Base-by-base conservation (phyloP, 371 early-diverging fungal genomes). In the Mortierella sp. region DNA sequence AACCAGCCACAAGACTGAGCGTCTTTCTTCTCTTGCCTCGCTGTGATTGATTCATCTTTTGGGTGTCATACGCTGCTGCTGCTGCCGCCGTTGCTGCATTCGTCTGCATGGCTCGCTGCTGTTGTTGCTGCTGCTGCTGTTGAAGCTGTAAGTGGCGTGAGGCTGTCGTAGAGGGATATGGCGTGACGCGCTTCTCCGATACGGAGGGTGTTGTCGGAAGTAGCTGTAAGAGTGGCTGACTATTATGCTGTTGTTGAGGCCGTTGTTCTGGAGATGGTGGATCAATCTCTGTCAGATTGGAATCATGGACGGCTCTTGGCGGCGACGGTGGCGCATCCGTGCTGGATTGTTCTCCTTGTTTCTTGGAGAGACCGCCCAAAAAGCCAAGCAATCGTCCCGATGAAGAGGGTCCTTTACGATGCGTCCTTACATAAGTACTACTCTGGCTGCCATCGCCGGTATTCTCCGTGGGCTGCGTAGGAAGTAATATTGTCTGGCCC, bases 21-120 rank as follows among this genome's bases (percentile, higher is more conserved):
- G 87, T 84, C 69, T 87, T 87, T 57, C 85, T 73, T 53, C 87
- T 71, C 31, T 85, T 84, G 32, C 84, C 85, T 14, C 87, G 70
- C 21, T 72, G 70, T 6, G 78, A 60, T 12, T 70, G 71, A 46
- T 37, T 59, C 17, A 60, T 50, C 11, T 47, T 58, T 17, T 71
- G 60, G 12, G 60, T 47, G 24, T 71, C 71, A 47, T 54, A 59
- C 4, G 47, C 26, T n/a, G 37, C 32, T 42, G 32, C 27, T 32
- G 43, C 26, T 56, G 64, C 41, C 47, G 67, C 14, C 27, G 41
- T 17, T 64, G 57, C n/a, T 5, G 62, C 21, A 0, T 34, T 1
- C 37, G 48, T 26, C 8, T 19, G 54, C 14, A 50, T 43, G 4
- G 27, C 57, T 14, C 57, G 23, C 21, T 55, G 30, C 4, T 55